Conservation (phyloP, 306 rosid genomes). For the Senna siamea region DNA sequence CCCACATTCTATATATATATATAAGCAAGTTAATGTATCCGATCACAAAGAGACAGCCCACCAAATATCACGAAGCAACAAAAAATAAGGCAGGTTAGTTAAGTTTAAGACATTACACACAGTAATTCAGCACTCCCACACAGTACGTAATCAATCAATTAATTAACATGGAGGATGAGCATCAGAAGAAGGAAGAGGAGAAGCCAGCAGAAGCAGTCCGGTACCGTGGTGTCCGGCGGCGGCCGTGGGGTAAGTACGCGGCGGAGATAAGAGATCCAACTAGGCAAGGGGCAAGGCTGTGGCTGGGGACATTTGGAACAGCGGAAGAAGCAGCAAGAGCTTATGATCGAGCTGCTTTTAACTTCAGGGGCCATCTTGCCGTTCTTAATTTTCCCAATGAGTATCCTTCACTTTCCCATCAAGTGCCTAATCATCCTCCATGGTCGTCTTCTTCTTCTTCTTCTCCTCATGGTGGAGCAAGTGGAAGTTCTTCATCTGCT, state of each 20-base stretch:
- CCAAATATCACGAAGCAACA: not conserved
- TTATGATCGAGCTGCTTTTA: conserved; percentile 74
- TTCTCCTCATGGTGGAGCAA: not conserved
- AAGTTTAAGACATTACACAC: no score
- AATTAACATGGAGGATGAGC: conserved; percentile 35
- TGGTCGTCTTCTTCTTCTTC: conserved; percentile 23
- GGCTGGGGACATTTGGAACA: conserved; percentile 78
- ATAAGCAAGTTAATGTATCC: not conserved
- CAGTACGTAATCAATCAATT: no score
- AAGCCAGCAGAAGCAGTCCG: conserved; percentile 47
- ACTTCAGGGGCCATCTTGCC: conserved; percentile 60
- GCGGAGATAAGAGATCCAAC: conserved; percentile 72
- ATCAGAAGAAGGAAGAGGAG: conserved; percentile 33
- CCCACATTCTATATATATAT: not conserved
- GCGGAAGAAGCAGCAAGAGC: conserved; percentile 82
- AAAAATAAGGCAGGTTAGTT: no score
- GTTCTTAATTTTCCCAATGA: conserved; percentile 46
- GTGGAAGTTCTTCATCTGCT: conserved; percentile 33
- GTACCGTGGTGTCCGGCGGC: conserved; percentile 65
- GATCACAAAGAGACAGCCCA: not conserved
- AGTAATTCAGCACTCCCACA: no score
- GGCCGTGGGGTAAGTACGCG: conserved; percentile 86
- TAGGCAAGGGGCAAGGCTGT: conserved; percentile 56
- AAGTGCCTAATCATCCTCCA: conserved; percentile 50
- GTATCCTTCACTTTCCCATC: no score